Evolutionary conservation across 495 filamentous ascomycete genomes (phyloP).

Genomic region (Pyronema domesticum): DNA sequence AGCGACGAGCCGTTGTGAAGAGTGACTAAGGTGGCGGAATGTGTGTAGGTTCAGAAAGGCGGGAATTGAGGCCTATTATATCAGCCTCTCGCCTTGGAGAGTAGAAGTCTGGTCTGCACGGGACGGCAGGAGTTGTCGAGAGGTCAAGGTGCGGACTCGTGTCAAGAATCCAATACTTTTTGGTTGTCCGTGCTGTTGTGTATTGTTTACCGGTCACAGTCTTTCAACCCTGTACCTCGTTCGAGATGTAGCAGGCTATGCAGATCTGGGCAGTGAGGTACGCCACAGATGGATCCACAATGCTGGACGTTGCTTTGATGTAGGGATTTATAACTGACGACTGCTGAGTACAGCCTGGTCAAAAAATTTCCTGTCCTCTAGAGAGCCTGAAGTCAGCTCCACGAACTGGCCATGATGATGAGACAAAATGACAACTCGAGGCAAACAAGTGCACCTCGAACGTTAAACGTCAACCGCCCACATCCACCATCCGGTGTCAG

Average conservation of each 20-base stretch:
- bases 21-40: neutral
- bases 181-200: neutral
- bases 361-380: neutral
- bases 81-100: neutral
- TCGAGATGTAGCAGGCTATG: neutral
- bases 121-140: neutral
- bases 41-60: neutral
- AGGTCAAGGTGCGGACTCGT: neutral
- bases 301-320: neutral
- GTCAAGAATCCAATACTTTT: neutral
- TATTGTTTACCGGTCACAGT: neutral
- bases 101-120: neutral
- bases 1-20: constrained; percentile 22
- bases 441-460: neutral
- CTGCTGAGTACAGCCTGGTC: constrained; percentile 1
- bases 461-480: neutral
- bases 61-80: constrained; percentile 3
- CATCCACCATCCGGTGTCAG: neutral
- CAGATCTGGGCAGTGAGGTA: neutral
- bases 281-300: neutral
- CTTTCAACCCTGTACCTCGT: constrained; percentile 2
- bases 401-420: neutral
- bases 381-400: neutral
- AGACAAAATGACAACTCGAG: neutral
- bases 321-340: neutral